These are phyloP conservation scores for Diaporthe batatas DNA, from an alignment of 2,329 filamentous ascomycete species.

Conservation along the genomic window DNA sequence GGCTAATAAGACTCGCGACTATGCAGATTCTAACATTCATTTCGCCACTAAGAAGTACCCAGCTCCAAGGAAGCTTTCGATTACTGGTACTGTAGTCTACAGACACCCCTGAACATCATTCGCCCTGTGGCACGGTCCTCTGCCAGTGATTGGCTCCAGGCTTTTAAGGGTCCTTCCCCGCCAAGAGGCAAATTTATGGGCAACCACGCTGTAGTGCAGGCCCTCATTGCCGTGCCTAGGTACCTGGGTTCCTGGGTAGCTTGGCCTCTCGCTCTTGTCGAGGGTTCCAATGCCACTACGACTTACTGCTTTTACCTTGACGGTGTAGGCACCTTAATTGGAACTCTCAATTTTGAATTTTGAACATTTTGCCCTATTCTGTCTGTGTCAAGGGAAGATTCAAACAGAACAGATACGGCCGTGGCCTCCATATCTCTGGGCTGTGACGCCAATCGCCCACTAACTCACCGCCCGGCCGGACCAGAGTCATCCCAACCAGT, in stretches of 20 bases:
- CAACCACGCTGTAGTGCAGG: neutral
- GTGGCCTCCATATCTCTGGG: neutral
- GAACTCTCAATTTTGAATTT: neutral
- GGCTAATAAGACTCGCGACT: too few relatives aligned
- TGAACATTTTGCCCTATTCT: neutral
- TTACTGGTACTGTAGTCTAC: too few relatives aligned
- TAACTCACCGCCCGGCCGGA: slow-evolving; percentile 33
- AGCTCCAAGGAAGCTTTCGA: too few relatives aligned
- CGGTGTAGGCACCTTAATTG: neutral
- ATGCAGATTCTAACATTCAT: neutral
- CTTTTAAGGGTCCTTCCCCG: slow-evolving; percentile 34
- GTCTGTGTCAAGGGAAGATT: neutral
- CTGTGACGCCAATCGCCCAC: slow-evolving; percentile 21
- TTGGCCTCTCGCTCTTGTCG: neutral
- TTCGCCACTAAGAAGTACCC: slow-evolving; percentile 1
- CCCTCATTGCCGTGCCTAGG: neutral
- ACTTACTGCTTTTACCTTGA: neutral
- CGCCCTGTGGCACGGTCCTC: slow-evolving; percentile 23
- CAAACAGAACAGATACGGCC: neutral
- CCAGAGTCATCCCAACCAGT: slow-evolving; percentile 37
- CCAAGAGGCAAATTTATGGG: slow-evolving; percentile 30
- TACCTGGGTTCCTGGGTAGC: neutral
- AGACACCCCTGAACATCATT: neutral
- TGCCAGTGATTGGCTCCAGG: slow-evolving; percentile 36
- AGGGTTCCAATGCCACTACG: neutral